Evolutionary conservation across 2,329 filamentous ascomycete species (phyloP).

Genomic region (Karstenula rhodostoma): DNA sequence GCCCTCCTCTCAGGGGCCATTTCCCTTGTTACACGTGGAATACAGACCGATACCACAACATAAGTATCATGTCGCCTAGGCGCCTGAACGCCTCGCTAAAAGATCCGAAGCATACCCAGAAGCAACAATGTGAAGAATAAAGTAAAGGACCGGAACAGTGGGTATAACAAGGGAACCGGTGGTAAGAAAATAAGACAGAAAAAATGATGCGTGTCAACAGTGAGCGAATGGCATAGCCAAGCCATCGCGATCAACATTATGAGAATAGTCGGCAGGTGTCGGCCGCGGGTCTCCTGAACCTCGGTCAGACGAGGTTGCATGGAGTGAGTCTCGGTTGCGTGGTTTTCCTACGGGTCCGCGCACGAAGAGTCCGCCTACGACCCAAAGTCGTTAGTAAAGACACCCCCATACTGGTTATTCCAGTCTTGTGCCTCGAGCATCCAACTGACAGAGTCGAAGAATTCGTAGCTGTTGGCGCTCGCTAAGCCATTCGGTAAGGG

Average conservation of each 20-base stretch:
- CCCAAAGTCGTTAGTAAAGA: conserved; percentile 43
- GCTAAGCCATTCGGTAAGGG: conserved; percentile 65
- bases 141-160: neutral
- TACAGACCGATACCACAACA: neutral
- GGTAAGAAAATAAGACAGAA: neutral
- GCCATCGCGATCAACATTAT: neutral
- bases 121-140: neutral
- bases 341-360: neutral
- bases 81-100: conserved; percentile 16
- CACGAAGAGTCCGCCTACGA: conserved; percentile 22
- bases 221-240: neutral
- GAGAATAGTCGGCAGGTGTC: neutral
- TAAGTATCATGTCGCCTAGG: neutral
- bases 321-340: too few species aligned
- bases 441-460: conserved; percentile 94
- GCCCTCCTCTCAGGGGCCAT: neutral
- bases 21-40: neutral
- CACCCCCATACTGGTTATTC: conserved; percentile 36
- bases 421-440: conserved; percentile 78
- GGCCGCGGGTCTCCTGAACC: neutral
- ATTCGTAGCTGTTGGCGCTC: conserved; percentile 62
- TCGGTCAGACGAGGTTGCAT: neutral
- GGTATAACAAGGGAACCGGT: conserved; percentile 1
- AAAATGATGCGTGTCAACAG: neutral
- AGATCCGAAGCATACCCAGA: conserved; percentile 1